phyloP scores from a whole-genome alignment of 805 yeast genomes.

The Metschnikowia cerradonensis region DNA sequence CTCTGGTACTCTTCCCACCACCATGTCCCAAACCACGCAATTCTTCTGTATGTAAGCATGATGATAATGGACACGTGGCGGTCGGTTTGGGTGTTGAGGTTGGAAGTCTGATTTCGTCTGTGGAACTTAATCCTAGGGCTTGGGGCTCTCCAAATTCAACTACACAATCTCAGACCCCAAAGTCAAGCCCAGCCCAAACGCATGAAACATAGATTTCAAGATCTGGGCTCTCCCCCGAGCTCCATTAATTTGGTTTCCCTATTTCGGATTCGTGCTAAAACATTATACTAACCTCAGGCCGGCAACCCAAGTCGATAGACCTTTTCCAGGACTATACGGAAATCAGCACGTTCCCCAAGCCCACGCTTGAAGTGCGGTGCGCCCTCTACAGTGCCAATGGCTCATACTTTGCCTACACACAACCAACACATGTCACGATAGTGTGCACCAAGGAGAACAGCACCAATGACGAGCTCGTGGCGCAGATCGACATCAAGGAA shows the following conservation, averaged over 20 bases:
- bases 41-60: conserved; percentile 33
- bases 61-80: too few species aligned
- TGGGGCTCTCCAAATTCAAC: too few species aligned
- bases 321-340: conserved; percentile 32
- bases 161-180: too few species aligned
- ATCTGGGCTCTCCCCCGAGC: neutral
- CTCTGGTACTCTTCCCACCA: neutral
- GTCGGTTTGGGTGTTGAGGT: too few species aligned
- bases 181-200: too few species aligned
- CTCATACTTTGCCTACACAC: conserved; percentile 64
- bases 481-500: conserved; percentile 54
- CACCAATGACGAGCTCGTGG: conserved; percentile 40
- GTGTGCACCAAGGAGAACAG: conserved; percentile 45
- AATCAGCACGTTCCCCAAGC: conserved; percentile 32
- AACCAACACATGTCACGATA: conserved; percentile 56
- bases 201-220: too few species aligned
- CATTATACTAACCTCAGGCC: conserved; percentile 25
- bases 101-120: too few species aligned
- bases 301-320: conserved; percentile 26
- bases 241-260: too few species aligned
- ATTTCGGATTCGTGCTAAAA: too few species aligned
- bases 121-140: too few species aligned
- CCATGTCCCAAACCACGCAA: conserved; percentile 36
- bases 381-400: conserved; percentile 71
- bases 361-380: conserved; percentile 51